Evolutionary conservation across 345 rosid genomes (phyloP), one percentile per base, ranked within the genome.

Genomic region (Lagerstroemia speciosa): DNA sequence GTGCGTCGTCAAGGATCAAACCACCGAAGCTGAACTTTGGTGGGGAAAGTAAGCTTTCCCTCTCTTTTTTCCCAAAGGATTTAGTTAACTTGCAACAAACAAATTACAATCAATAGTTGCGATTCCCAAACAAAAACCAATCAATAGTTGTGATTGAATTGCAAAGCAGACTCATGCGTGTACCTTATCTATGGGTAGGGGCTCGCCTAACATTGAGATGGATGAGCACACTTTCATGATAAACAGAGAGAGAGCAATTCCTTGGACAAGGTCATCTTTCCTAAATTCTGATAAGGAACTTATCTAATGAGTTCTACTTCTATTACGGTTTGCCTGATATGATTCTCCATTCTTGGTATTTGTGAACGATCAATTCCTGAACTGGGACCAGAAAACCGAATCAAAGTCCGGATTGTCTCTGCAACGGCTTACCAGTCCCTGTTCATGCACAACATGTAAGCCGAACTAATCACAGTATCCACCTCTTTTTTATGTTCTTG

Each of bases 371-470:
- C 98, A 91, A 71, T 93, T 74, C 87, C 78, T 93, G 75, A 93
- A 91, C 76, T 93, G 98, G 98, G 98, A 91, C 90, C 89, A 6
- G 77, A 82, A 81, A 81, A 91, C 89, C 83, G 79, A 81, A 83
- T 94, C 87, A 94, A 94, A 87, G 99, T 94, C 77, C 78, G 99
- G 69, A 94, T 94, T 74, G 98, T 94, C 12, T 91, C 99, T 50
- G 97, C 98, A 26, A 89, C 98, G 74, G 99, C 99, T 17, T 94
- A 94, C 74, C 99, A 94, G 83, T 88, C 99, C 67, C 77, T 94
- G 77, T 91, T 94, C 81, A 94, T 94, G 99, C 96, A 94, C 81
- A 94, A 91, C 87, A 91, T 94, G 99, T 94, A 85, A 89, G 97
- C 86, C 61, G 30, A 57, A 41, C 64, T 29, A 53, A 10, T 16